Base-by-base conservation (phyloP, 345 rosid species). In the Ailanthus altissimus region DNA sequence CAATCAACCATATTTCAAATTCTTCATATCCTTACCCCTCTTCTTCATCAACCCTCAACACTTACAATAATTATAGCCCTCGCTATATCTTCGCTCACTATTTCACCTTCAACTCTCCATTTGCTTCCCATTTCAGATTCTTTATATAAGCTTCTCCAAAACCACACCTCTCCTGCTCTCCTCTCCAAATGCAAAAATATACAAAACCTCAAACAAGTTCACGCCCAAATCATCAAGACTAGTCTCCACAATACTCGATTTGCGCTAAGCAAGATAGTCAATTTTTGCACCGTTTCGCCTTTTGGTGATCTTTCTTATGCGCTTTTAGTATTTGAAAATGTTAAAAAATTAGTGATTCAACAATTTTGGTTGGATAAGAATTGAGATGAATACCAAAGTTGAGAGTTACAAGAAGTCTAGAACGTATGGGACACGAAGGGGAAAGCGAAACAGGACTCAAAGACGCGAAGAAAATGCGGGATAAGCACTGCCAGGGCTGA, bases 241-340 rank as follows among this genome's bases (percentile, higher is more conserved):
- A 94, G 97, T 26, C 94, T 90, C 86, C 93, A 91, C 86, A 85
- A 85, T 74, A 83, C 90, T 88, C 91, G 86, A 38, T 91, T 85
- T 73, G 89, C 89, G 23, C 91, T 90, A 23, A 87, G 90, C 84
- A 92, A 90, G 85, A 90, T 90, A 79, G 61, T 91, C 47, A 85
- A 90, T 69, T 83, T n/a, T 67, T 90, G 89, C 77, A 86, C 92
- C 6, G 46, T 85, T 56, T 89, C 98, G 0, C 93, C 91, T 11
- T 81, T 43, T n/a, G 90, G 92, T 3, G 87, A 91, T 15, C 84
- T 91, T 28, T 50, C 88, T 36, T 91, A 89, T 15, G 93, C 90
- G 20, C 78, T 89, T 10, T 85, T 72, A 7, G 70, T 90, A 62
- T 91, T 93, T 60, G 79, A 87, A n/a, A n/a, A n/a, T n/a, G n/a